A percentile compares a stretch with the other conserved stretches of the same genome.
phyloP scores from a whole-genome alignment of 495 filamentous ascomycete species.

The Pseudoneurospora amorphoporcata region DNA sequence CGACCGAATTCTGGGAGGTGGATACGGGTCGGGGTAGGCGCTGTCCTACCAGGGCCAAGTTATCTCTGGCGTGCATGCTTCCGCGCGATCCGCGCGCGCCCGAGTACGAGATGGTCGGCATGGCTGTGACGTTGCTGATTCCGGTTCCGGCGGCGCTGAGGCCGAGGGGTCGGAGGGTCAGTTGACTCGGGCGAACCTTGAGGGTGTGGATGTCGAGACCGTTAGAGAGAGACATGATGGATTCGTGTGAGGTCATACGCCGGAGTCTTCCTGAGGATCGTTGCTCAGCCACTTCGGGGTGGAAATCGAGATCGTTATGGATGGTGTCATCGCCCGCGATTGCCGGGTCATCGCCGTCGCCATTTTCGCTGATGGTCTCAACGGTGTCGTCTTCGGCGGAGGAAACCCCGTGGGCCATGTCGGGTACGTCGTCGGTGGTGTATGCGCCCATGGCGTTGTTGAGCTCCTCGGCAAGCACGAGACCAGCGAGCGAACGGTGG shows the following conservation, averaged over 20 bases:
- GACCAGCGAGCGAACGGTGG: background rate
- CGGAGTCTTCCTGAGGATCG: slow-evolving; percentile 17
- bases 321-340: background rate
- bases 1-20: background rate
- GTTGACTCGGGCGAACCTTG: slow-evolving; percentile 40
- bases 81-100: slow-evolving; percentile 23
- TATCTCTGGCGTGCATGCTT: slow-evolving; percentile 29
- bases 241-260: slow-evolving; percentile 41
- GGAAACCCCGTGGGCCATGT: background rate
- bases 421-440: slow-evolving; percentile 15
- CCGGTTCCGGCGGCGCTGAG: slow-evolving; percentile 32
- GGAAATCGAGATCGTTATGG: slow-evolving; percentile 6
- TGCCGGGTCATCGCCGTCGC: slow-evolving; percentile 2
- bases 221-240: slow-evolving; percentile 43
- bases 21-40: slow-evolving; percentile 6
- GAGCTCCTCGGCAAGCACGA: slow-evolving; percentile 2
- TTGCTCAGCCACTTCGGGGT: slow-evolving; percentile 5
- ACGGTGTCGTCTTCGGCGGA: slow-evolving; percentile 14
- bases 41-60: slow-evolving; percentile 21
- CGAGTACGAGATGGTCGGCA: slow-evolving; percentile 27
- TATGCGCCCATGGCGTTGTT: background rate
- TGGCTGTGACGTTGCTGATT: slow-evolving; percentile 30
- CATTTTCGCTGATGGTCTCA: background rate
- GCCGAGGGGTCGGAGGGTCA: slow-evolving; percentile 35
- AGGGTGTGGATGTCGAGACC: slow-evolving; percentile 47